Evolutionary conservation across 345 rosid species (phyloP).

Genomic region (Moricandia arvensis): DNA sequence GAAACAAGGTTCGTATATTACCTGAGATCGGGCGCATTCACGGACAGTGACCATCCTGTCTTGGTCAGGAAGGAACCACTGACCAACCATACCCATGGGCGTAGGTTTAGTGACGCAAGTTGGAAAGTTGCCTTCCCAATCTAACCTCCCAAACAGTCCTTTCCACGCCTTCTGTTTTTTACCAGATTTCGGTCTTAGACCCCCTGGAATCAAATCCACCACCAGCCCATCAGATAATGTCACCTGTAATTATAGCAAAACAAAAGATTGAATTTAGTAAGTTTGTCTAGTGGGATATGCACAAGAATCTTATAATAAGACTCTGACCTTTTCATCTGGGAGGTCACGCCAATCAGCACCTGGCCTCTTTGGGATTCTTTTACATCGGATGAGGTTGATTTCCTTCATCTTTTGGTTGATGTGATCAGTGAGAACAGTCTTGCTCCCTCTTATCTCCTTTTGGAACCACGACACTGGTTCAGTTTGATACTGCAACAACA

Average conservation of each 20-base stretch:
- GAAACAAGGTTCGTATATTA: too few species aligned
- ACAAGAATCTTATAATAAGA: background rate
- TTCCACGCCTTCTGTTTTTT: conserved; percentile 79
- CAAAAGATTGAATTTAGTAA: background rate
- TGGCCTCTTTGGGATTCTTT: conserved; percentile 72
- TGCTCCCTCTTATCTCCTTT: conserved; percentile 61
- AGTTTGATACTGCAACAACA: conserved; percentile 46
- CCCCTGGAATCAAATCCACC: conserved; percentile 70
- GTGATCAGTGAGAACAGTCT: conserved; percentile 58
- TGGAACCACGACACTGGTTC: conserved; percentile 82
- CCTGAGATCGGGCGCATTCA: conserved; percentile 89
- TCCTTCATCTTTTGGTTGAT: conserved; percentile 80
- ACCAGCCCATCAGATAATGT: conserved; percentile 55
- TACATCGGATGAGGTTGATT: conserved; percentile 67
- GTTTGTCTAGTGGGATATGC: too few species aligned
- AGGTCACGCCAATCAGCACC: conserved; percentile 95
- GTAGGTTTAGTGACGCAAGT: conserved; percentile 86
- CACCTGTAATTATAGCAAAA: conserved; percentile 43
- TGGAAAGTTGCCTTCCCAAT: conserved; percentile 94
- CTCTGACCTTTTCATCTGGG: conserved; percentile 61
- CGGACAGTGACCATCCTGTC: conserved; percentile 82
- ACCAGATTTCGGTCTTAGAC: conserved; percentile 70
- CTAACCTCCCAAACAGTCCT: conserved; percentile 83
- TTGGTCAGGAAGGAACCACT: conserved; percentile 92
- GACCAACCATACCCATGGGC: conserved; percentile 91